Base-by-base conservation (phyloP, 2,329 filamentous ascomycete genomes). In the Colletotrichum chrysophilum region DNA sequence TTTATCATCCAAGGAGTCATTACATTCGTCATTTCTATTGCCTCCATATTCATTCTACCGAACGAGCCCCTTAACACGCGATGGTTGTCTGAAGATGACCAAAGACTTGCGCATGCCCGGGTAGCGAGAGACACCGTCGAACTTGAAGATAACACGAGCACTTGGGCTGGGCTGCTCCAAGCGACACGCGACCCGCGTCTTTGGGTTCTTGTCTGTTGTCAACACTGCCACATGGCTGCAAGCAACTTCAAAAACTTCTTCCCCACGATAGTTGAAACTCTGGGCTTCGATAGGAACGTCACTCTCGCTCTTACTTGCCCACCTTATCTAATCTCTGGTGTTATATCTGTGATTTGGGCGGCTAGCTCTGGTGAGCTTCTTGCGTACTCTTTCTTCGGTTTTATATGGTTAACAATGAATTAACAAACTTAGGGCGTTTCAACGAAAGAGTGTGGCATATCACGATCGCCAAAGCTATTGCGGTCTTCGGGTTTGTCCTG, bases 281-380 rank as follows among this genome's bases (percentile, higher is more conserved):
- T 85, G 18, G 78, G 80, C 21, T 85, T 81, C 72, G 77, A 74
- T 70, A 77, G 80, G 76, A 87, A 84, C 18, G 79, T 85, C 70
- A 87, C 82, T 14, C 79, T 89, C 14, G 81, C 88, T 9, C 82
- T 89, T 7, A 89, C 87, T 0, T 84, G 83, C 66, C 88, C 88
- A 0, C 88, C 88, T 0, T 89, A 88, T 77, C 80, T 88, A 3
- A 79, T 87, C 16, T 87, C 87, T 0, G 86, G 84, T 7, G 83
- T 83, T 21, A 82, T 84, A 16, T 85, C 86, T 7, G 85, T 87
- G 36, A 72, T 83, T 2, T 84, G 84, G 14, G 86, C 84, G 1
- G 84, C 84, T 79, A 87, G 82, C 8, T 87, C 86, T 1, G 87
- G 86, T 6, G 81, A 81, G 13, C 82, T 21, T 32, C 14, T 34